Evolutionary conservation across 441 rosid genomes (phyloP), one percentile per base, ranked within the genome.

Genomic region (Erodium moschatum): DNA sequence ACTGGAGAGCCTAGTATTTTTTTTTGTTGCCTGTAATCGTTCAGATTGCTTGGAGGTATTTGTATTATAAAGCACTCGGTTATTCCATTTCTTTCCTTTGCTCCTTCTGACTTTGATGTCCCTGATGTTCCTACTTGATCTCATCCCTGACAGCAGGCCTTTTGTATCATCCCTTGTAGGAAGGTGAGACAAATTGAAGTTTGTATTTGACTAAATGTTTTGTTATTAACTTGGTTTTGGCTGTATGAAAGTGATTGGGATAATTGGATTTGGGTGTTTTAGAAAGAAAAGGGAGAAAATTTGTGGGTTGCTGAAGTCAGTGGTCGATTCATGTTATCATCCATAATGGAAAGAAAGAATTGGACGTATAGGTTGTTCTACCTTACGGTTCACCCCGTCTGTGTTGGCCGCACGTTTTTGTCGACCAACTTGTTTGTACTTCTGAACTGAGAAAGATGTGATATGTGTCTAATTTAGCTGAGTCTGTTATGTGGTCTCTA

Each of bases 1-100:
- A 73, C 44, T 60, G 64, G 74, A 64, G 70, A 61, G 66, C 7
- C 31, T 35, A 38, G 11, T 67, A 8, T 4, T 13, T 69, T 62
- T 48, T 48, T 10, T 12, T 69, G 48, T 50, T 42, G 12, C n/a
- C 50, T 67, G 70, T 60, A 69, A 44, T 35, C 60, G 29, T 66
- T 50, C 58, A 65, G 54, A 46, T 66, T 69, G 68, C 61, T 20
- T 0, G 4, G 64, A 60, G 64, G 64, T 56, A 56, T 60, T 19
- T 60, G 64, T 60, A 60, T 20, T 21, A 60, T 60, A 20, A 10
- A 60, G 31, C 64, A 60, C 64, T 60, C 21, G 64, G 31, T 20
- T 56, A 6, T 16, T 60, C 31, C 6, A 0, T 21, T 21, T 9
- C 1, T 19, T 52, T 52, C 10, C 4, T 60, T 21, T 60, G 8